Evolutionary conservation across 2,329 filamentous ascomycete species (phyloP).

Genomic region (Ophiostoma sp.): DNA sequence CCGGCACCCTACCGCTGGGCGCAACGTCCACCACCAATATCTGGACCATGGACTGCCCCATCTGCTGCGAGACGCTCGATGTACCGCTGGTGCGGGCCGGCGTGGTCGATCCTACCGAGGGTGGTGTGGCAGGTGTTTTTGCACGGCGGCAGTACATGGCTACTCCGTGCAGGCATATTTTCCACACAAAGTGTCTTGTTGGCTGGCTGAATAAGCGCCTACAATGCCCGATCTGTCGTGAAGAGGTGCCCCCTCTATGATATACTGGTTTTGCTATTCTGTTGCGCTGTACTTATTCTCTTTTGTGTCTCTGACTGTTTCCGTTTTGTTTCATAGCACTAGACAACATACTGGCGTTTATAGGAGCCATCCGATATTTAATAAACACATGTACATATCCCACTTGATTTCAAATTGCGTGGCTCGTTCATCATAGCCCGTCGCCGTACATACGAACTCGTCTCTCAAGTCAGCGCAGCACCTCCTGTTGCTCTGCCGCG

Average conservation of each 20-base stretch:
- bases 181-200: conserved; percentile 85
- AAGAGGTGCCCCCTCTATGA: conserved; percentile 76
- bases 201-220: conserved; percentile 92
- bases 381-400: neutral
- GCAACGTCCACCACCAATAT: conserved; percentile 33
- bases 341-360: neutral
- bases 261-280: too few species aligned
- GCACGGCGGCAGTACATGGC: conserved; percentile 89
- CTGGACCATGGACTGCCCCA: conserved; percentile 78
- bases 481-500: neutral
- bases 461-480: neutral
- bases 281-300: too few species aligned
- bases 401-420: neutral
- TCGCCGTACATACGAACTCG: neutral
- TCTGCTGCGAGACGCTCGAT: conserved; percentile 87
- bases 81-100: conserved; percentile 69
- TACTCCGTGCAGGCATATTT: conserved; percentile 92
- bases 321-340: neutral
- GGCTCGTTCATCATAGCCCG: neutral
- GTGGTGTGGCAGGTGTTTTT: conserved; percentile 62
- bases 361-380: too few species aligned
- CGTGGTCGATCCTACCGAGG: conserved; percentile 43
- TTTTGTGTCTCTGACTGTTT: neutral
- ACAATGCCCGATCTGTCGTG: conserved; percentile 92
- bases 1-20: conserved; percentile 20